Conservation (phyloP, 129 eudicot genomes). For the Flaveria linearis region DNA sequence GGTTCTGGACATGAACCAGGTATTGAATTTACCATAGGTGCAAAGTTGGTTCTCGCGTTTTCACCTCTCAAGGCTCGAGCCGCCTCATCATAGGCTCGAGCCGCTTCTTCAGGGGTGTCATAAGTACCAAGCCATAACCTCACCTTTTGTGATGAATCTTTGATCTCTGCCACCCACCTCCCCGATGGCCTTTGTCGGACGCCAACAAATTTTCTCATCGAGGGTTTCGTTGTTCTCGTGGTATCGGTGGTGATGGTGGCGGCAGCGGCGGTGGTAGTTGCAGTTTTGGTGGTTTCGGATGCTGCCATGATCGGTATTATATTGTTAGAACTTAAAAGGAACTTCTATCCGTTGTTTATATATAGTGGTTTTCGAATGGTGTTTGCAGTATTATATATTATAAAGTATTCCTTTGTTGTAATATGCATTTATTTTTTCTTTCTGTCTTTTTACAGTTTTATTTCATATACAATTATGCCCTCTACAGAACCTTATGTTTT, state of each 20-base stretch:
- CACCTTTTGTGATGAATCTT: slow-evolving; percentile 73
- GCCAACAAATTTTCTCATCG: slow-evolving; percentile 55
- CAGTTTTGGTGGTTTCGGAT: slow-evolving; percentile 37
- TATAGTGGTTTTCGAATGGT: slow-evolving; percentile 35
- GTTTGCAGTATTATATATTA: slow-evolving; percentile 24
- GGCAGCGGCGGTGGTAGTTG: slow-evolving; percentile 23
- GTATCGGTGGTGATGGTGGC: slow-evolving; percentile 12
- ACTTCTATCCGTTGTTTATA: slow-evolving; percentile 22
- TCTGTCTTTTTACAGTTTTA: not conserved
- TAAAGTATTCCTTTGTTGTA: slow-evolving; percentile 41
- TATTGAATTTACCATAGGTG: slow-evolving; percentile 25
- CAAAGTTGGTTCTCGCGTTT: slow-evolving; percentile 70
- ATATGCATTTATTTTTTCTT: slow-evolving; percentile 11
- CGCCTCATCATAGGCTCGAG: slow-evolving; percentile 82
- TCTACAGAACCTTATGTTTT: slow-evolving; percentile 24
- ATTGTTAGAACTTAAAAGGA: not conserved
- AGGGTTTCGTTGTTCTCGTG: slow-evolving; percentile 20
- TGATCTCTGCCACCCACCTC: slow-evolving; percentile 88
- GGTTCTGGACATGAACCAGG: slow-evolving; percentile 13
- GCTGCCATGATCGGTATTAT: slow-evolving; percentile 36
- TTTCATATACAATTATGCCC: not conserved
- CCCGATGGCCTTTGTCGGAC: slow-evolving; percentile 85
- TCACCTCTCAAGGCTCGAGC: slow-evolving; percentile 81
- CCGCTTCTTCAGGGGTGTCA: slow-evolving; percentile 82
- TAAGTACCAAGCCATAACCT: slow-evolving; percentile 82